phyloP scores from a whole-genome alignment of 148 eudicot genomes.

The Rhododendron molle region DNA sequence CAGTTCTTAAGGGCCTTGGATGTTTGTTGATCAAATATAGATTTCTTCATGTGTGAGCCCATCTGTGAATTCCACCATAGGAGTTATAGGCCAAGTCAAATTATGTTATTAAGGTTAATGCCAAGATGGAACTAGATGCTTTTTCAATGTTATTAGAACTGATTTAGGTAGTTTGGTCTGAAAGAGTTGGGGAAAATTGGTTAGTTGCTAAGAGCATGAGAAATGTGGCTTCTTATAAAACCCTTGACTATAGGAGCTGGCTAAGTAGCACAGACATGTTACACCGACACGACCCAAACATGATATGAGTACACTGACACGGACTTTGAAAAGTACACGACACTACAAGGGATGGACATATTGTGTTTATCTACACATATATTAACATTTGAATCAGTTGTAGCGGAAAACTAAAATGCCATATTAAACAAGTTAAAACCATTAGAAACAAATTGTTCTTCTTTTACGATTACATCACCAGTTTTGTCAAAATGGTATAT shows the following conservation, averaged over 20 bases:
- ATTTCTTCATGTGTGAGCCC: constrained; percentile 86
- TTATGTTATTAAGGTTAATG: neutral
- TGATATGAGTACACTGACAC: neutral
- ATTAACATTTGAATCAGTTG: neutral
- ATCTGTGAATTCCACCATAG: constrained; percentile 42
- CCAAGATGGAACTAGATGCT: neutral
- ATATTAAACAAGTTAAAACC: neutral
- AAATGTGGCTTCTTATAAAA: neutral
- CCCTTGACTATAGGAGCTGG: neutral
- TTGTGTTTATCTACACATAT: neutral
- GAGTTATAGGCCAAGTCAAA: neutral
- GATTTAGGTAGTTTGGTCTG: neutral
- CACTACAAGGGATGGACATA: neutral
- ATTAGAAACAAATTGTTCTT: neutral
- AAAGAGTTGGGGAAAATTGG: neutral
- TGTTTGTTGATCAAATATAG: constrained; percentile 89
- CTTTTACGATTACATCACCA: neutral
- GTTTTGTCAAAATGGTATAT: neutral
- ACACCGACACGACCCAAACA: neutral
- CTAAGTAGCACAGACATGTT: neutral
- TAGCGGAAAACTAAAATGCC: neutral
- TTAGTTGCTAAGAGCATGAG: neutral
- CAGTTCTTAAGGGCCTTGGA: constrained; percentile 69
- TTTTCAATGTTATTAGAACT: neutral
- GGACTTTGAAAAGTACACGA: neutral